A percentile compares a stretch with the other conserved stretches of the same genome.
phyloP scores from a whole-genome alignment of 1,284 basidiomycete genomes.

The Spongiforma sp. region DNA sequence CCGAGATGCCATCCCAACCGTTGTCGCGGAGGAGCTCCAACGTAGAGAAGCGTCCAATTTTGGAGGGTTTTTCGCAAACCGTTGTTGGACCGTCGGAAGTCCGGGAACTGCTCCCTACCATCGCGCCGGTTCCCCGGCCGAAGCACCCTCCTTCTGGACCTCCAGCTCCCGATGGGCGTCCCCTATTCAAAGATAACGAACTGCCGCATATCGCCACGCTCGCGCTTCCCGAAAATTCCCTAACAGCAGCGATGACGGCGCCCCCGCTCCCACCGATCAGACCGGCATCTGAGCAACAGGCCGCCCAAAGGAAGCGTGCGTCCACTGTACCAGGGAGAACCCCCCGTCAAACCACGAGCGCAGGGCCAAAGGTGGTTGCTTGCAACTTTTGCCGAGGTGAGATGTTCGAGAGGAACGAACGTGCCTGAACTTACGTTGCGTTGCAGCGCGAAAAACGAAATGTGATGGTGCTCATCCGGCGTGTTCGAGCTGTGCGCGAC shows the following conservation, averaged over 20 bases:
- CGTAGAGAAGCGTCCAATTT: conserved; percentile 50
- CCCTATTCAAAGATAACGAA: conserved; percentile 61
- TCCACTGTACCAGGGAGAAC: conserved; percentile 68
- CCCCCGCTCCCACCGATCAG: conserved; percentile 63
- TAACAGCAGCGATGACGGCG: conserved; percentile 61
- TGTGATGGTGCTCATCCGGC: conserved; percentile 81
- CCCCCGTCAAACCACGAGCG: conserved; percentile 60
- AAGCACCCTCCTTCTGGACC: conserved; percentile 33
- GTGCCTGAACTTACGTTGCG: conserved; percentile 10
- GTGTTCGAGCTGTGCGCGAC: conserved; percentile 77
- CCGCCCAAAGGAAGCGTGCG: conserved; percentile 67
- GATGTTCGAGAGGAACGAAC: conserved; percentile 12
- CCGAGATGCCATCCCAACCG: conserved; percentile 61
- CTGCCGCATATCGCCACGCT: conserved; percentile 74
- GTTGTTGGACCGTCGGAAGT: conserved; percentile 42
- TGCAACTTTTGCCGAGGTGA: conserved; percentile 84
- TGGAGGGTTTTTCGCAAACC: conserved; percentile 37
- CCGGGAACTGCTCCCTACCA: conserved; percentile 33
- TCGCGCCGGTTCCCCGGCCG: conserved; percentile 33
- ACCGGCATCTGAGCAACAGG: conserved; percentile 64
- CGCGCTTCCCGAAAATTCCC: conserved; percentile 57
- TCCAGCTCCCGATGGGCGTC: conserved; percentile 39
- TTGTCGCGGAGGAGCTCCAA: conserved; percentile 66
- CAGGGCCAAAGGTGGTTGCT: conserved; percentile 81
- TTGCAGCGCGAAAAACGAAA: conserved; percentile 79